These are phyloP conservation scores for Kickxella alabastrina DNA, from an alignment of 192 early-diverging fungal genomes.

Conservation along the genomic window DNA sequence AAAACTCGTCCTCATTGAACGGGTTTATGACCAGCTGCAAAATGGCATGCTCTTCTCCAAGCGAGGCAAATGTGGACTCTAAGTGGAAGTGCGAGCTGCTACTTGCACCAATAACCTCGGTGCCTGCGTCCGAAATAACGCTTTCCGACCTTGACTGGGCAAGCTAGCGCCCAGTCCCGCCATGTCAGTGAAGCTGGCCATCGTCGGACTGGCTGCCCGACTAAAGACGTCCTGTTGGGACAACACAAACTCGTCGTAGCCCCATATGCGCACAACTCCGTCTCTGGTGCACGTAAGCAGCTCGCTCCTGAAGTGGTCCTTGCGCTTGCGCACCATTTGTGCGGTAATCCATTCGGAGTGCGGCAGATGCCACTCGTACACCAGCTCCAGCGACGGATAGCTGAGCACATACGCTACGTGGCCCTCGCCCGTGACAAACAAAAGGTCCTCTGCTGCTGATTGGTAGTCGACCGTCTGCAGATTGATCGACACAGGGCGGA, in stretches of 20 bases:
- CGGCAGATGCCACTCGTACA: slow-evolving; percentile 39
- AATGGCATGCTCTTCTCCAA: slow-evolving; percentile 24
- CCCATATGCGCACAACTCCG: slow-evolving; percentile 44
- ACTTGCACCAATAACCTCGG: background rate
- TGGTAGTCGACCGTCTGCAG: slow-evolving; percentile 41
- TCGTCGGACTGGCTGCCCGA: slow-evolving; percentile 19
- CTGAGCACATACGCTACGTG: slow-evolving; percentile 23
- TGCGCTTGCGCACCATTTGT: slow-evolving; percentile 34
- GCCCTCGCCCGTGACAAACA: slow-evolving; percentile 44
- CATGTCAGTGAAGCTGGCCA: background rate
- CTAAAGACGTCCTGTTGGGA: slow-evolving; percentile 41
- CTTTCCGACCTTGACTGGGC: slow-evolving; percentile 17
- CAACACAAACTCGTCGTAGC: slow-evolving; percentile 48
- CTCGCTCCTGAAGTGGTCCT: slow-evolving; percentile 41
- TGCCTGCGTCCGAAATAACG: slow-evolving; percentile 13
- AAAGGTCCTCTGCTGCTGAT: slow-evolving; percentile 36
- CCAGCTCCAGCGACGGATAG: slow-evolving; percentile 43
- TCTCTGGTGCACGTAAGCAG: slow-evolving; percentile 42
- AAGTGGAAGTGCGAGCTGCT: slow-evolving; percentile 18
- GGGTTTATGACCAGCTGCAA: slow-evolving; percentile 26
- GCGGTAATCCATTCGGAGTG: slow-evolving; percentile 45
- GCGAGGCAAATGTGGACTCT: slow-evolving; percentile 31
- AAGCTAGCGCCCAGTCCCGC: background rate
- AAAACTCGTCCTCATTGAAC: slow-evolving; percentile 48
- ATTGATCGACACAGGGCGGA: slow-evolving; percentile 24